Conservation (phyloP, 768 basidiomycete genomes). For the Mycena pura region DNA sequence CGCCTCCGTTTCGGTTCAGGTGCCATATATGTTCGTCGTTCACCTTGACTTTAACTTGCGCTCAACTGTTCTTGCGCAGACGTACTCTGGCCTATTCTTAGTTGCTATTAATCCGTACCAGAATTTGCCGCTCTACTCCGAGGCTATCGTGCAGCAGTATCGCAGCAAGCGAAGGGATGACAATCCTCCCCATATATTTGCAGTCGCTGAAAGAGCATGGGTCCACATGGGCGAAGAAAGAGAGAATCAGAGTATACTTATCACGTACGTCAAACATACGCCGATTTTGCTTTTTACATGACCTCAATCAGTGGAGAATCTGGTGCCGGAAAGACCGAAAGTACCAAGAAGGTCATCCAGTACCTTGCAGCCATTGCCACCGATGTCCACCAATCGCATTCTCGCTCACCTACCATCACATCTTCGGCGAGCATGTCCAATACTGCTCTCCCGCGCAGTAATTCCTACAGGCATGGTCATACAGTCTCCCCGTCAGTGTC, state of each 20-base stretch:
- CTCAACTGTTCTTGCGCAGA: slow-evolving; percentile 53
- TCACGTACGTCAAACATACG: slow-evolving; percentile 74
- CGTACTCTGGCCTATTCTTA: slow-evolving; percentile 95
- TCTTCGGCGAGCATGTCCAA: slow-evolving; percentile 63
- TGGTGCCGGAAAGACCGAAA: slow-evolving; percentile 98
- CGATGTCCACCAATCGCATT: slow-evolving; percentile 74
- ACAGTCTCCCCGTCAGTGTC: slow-evolving; percentile 51
- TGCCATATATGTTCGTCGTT: slow-evolving; percentile 82
- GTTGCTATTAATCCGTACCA: slow-evolving; percentile 99
- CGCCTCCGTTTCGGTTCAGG: slow-evolving; percentile 89
- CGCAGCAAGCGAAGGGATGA: slow-evolving; percentile 88
- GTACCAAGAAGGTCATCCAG: slow-evolving; percentile 99
- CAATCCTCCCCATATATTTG: slow-evolving; percentile 96
- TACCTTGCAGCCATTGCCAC: slow-evolving; percentile 97
- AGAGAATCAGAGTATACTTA: slow-evolving; percentile 97
- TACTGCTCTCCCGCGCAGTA: slow-evolving; percentile 72
- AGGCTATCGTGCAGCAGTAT: slow-evolving; percentile 88
- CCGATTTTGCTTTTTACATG: slow-evolving; percentile 6
- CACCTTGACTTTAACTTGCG: slow-evolving; percentile 3
- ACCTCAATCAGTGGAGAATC: slow-evolving; percentile 84
- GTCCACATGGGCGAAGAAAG: slow-evolving; percentile 97
- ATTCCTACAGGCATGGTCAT: slow-evolving; percentile 65
- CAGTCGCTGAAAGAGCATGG: slow-evolving; percentile 97
- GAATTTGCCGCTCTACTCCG: slow-evolving; percentile 88
- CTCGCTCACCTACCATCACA: slow-evolving; percentile 68